Evolutionary conservation across 257 asterid species (phyloP), one percentile per base, ranked within the genome.

Genomic region (Scutellaria barbata): DNA sequence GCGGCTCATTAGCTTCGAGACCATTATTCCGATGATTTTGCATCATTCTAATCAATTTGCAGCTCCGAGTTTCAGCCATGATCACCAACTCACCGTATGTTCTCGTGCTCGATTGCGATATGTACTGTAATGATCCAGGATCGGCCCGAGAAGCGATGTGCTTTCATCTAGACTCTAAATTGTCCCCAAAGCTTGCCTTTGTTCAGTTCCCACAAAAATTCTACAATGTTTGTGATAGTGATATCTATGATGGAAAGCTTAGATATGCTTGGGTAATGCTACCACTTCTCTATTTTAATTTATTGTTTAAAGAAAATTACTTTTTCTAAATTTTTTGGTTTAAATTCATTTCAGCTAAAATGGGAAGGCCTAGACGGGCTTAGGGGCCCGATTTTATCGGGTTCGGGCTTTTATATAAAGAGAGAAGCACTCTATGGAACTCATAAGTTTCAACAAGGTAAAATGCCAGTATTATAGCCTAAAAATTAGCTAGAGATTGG

Each of bases 151-250:
- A 84, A 47, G 92, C 92, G 30, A 81, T 86, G 89, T 86, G 89
- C 72, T 84, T 86, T 58, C 82, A 77, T 66, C 86, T 86, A 9
- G 87, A 86, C 61, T 52, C 85, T n/a, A 69, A 65, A 47, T 5
- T 80, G 62, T 75, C 91, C 5, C 17, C 59, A 10, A 66, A 80
- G 10, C 81, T 91, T 14, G 89, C 84, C 7, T 91, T 77, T 65
- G 96, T 89, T 59, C 96, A 91, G 69, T 91, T 84, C 66, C 95
- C 96, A 0, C 97, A 89, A 73, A 80, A 33, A 51, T 89, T 91
- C 66, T 83, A 78, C 53, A 87, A 84, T n/a, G 20, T 84, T 25
- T 77, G 81, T 69, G 65, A 66, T 46, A 46, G 61, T 57, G 96
- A 91, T 56, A 87, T 91, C 33, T 86, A 89, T 37, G 96, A 77